phyloP scores from a whole-genome alignment of 768 basidiomycete species.

The Coprinellus micaceus region DNA sequence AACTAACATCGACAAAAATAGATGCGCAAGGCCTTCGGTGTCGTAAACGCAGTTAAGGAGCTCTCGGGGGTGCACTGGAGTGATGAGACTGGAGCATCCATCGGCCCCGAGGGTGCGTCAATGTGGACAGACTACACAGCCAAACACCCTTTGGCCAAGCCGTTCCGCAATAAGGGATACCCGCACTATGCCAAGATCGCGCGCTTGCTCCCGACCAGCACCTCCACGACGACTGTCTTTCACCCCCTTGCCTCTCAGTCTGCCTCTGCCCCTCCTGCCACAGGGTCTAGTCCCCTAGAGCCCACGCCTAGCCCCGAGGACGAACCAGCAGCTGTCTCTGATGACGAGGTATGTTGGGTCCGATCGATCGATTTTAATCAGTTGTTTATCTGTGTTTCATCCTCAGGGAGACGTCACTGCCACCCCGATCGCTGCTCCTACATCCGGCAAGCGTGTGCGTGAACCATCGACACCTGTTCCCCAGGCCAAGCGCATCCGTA shows the following conservation, averaged over 20 bases:
- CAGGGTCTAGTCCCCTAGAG: background rate
- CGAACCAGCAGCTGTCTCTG: background rate
- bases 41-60: conserved; percentile 1
- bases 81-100: conserved; percentile 3
- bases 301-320: background rate
- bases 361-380: background rate
- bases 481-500: background rate
- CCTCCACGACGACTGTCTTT: conserved; percentile 12
- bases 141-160: conserved; percentile 19
- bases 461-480: background rate
- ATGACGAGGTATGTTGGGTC: background rate
- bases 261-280: background rate
- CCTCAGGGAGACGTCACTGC: background rate
- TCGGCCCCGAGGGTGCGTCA: conserved; percentile 1
- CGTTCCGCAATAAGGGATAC: conserved; percentile 24
- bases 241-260: background rate
- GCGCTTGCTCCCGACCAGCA: conserved; percentile 11
- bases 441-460: background rate
- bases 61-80: conserved; percentile 11
- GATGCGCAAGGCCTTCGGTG: conserved; percentile 12
- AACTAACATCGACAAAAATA: background rate
- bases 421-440: background rate
- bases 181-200: conserved; percentile 6
- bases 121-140: conserved; percentile 21
- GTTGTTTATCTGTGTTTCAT: background rate